Conservation (phyloP, 2,329 filamentous ascomycete species). For the Neonectria coccinea region DNA sequence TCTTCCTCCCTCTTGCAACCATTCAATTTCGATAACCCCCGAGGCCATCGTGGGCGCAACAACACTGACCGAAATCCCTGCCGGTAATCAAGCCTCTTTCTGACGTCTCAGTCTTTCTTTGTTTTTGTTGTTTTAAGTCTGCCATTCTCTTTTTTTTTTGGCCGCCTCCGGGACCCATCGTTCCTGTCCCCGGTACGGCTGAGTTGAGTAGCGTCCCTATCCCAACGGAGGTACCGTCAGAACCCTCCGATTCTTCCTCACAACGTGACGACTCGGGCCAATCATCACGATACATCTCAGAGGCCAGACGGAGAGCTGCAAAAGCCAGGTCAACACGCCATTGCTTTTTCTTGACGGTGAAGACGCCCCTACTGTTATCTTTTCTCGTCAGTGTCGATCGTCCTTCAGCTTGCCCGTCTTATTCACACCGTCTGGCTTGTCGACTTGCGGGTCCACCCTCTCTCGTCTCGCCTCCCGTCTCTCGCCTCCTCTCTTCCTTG, state of each 20-base stretch:
- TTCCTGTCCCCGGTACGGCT: slow-evolving; percentile 5
- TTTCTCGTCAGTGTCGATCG: slow-evolving; percentile 4
- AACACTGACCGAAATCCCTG: not conserved
- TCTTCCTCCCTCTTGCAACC: slow-evolving; percentile 6
- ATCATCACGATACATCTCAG: slow-evolving; percentile 6
- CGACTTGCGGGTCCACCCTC: slow-evolving; percentile 20
- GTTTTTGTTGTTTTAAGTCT: slow-evolving; percentile 6
- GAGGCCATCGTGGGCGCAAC: slow-evolving; percentile 14
- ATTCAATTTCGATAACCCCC: slow-evolving; percentile 9
- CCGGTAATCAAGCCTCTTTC: not conserved
- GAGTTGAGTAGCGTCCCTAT: not conserved
- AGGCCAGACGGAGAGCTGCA: not conserved
- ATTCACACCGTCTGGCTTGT: slow-evolving; percentile 21
- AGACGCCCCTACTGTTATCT: not conserved
- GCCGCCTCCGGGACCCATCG: not conserved
- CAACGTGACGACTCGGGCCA: not conserved
- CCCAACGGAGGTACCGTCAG: not conserved
- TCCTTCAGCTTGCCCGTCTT: slow-evolving; percentile 11
- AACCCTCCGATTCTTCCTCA: not conserved
- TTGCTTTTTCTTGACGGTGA: slow-evolving; percentile 18
- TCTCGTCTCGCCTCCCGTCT: slow-evolving; percentile 13
- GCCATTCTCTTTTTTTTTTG: not conserved
- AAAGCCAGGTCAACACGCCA: slow-evolving; percentile 7
- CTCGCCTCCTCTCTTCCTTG: slow-evolving; percentile 32
- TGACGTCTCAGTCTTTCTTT: slow-evolving; percentile 4